Evolutionary conservation across 768 basidiomycete genomes (phyloP).

Genomic region (Rhizopogon vesiculosus): DNA sequence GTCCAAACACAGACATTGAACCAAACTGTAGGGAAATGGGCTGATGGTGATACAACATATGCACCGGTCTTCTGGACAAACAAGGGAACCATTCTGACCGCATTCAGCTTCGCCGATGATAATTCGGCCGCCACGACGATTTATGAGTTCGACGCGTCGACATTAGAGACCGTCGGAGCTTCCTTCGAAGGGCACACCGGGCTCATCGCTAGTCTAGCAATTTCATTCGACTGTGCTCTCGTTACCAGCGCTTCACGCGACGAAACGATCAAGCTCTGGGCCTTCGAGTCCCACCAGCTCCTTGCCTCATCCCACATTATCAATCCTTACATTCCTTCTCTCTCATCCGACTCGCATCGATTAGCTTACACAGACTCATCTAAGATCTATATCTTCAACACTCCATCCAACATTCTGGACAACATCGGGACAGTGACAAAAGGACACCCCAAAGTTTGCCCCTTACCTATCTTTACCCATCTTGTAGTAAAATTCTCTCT

Average conservation of each 20-base stretch:
- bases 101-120: too few species aligned
- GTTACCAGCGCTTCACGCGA: neutral
- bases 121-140: neutral
- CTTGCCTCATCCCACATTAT: neutral
- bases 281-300: neutral
- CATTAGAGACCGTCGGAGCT: neutral
- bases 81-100: too few species aligned
- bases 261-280: neutral
- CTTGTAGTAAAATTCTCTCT: too few species aligned
- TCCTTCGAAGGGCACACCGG: neutral
- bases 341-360: neutral
- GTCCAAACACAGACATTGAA: too few species aligned
- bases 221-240: neutral
- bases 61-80: neutral
- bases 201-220: neutral
- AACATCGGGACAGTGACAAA: too few species aligned
- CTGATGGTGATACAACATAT: neutral
- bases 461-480: too few species aligned
- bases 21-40: too few species aligned
- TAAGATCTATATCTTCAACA: too few species aligned
- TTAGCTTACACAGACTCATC: neutral
- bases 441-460: too few species aligned
- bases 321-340: too few species aligned
- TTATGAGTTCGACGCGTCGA: neutral
- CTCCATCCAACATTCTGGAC: too few species aligned